phyloP scores from a whole-genome alignment of 805 yeast species.

The Wickerhamomyces canadensis region DNA sequence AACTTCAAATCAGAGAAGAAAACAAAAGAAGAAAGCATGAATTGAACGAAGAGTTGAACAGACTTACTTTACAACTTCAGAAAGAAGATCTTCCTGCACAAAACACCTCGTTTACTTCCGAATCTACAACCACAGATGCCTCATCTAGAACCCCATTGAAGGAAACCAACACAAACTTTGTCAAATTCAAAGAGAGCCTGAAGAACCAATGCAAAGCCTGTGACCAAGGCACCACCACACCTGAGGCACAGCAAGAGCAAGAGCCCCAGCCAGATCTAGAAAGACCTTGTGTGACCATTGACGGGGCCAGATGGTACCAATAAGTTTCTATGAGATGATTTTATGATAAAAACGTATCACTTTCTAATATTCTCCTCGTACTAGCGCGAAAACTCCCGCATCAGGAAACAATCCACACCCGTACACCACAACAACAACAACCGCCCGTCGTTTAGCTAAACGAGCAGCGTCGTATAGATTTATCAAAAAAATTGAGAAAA shows the following conservation, averaged over 20 bases:
- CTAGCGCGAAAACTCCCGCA: conserved; percentile 1
- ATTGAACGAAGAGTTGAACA: conserved; percentile 25
- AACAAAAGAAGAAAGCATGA: conserved; percentile 30
- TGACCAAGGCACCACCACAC: no score
- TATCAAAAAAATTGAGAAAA: no score
- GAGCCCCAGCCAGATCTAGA: neutral
- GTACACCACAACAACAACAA: no score
- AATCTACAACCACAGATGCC: no score
- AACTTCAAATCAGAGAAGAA: conserved; percentile 28
- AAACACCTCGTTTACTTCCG: no score
- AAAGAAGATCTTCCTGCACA: conserved; percentile 6
- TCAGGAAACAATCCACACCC: neutral
- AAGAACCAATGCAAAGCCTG: neutral
- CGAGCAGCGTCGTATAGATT: no score
- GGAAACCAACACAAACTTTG: neutral
- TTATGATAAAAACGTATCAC: no score
- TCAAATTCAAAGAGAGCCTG: neutral
- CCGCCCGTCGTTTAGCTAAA: no score
- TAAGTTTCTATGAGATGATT: neutral
- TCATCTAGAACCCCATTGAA: neutral
- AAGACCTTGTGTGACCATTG: conserved; percentile 9
- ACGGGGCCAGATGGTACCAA: conserved; percentile 29
- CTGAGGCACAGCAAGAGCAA: no score
- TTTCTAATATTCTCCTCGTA: no score
- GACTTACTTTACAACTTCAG: conserved; percentile 21